Conservation (phyloP, 495 filamentous ascomycete genomes). For the Talaromyces thailandensis region DNA sequence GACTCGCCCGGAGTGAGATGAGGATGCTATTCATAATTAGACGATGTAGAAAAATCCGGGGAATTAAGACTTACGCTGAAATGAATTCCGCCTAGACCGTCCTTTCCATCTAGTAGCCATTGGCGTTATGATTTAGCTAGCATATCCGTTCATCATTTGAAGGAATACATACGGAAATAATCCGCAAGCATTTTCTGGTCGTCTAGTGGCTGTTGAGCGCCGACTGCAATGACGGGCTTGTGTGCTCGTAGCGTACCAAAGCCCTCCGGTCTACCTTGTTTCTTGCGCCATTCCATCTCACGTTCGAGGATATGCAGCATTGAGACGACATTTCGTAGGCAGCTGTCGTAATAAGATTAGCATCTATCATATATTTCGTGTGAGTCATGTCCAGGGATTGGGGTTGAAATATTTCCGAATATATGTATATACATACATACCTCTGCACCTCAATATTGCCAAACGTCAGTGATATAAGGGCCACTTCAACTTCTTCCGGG, state of each 20-base stretch:
- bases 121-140: slow-evolving; percentile 4
- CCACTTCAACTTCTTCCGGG: slow-evolving; percentile 78
- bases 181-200: slow-evolving; percentile 78
- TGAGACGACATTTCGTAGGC: slow-evolving; percentile 80
- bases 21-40: slow-evolving; percentile 53
- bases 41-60: slow-evolving; percentile 3
- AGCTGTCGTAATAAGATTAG: slow-evolving; percentile 36
- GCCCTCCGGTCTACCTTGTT: slow-evolving; percentile 51
- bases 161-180: slow-evolving; percentile 69
- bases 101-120: slow-evolving; percentile 60
- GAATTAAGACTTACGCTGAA: slow-evolving; percentile 44
- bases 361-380: neutral
- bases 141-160: neutral
- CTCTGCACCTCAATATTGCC: slow-evolving; percentile 83
- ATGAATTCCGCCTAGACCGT: slow-evolving; percentile 90
- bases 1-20: slow-evolving; percentile 75
- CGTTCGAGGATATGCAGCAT: slow-evolving; percentile 90
- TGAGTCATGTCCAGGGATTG: too few species aligned
- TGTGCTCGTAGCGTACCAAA: slow-evolving; percentile 58
- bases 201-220: slow-evolving; percentile 75
- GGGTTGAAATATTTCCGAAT: slow-evolving; percentile 8
- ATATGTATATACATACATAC: slow-evolving; percentile 23
- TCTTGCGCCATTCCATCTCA: slow-evolving; percentile 75
- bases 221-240: slow-evolving; percentile 79
- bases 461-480: slow-evolving; percentile 85